Base-by-base conservation (phyloP, 2,329 filamentous ascomycete species). In the Hortaea werneckii region DNA sequence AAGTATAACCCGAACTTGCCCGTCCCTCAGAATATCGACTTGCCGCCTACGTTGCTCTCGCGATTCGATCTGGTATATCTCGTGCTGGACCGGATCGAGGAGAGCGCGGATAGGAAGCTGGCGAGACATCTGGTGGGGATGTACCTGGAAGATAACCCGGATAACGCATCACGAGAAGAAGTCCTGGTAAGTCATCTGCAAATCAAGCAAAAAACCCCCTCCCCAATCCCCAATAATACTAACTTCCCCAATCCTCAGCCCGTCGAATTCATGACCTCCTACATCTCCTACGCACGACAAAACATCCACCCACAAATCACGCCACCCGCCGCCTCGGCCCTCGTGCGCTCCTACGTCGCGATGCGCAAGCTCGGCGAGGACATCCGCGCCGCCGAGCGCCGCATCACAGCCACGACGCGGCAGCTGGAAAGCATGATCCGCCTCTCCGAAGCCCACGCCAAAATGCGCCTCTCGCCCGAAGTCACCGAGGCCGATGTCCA, bases 391-490 rank as follows among this genome's bases (percentile, higher is more conserved):
- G 79, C 86, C 3, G 92, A 98, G 67, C 90, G 94, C 66, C 87
- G 92, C 55, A 98, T 98, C 69, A 98, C 92, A 0, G 92, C 92
- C 37, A 98, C 92, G 3, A 98, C 92, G 0, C 80, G 92, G 62
- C 92, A 98, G 68, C 76, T 98, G 5, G 94, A 98, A 69, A 92
- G 85, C 40, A 98, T 98, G 94, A 96, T 98, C 62, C 90, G 92
- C 50, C 83, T 98, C 3, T 73, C 89, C 1, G 92, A 98, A 71
- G 92, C 89, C 0, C 92, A 98, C 67, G 94, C 92, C 42, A 95
- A 95, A 67, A 98, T 98, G 94, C 85, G 92, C 4, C 78, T 98
- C 5, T 79, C 84, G 0, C 65, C 73, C 2, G 78, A 74, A 10
- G 92, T 98, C 37, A 88, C 85, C 0, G 79, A 77, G 28, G 77